phyloP scores from a whole-genome alignment of 768 basidiomycete genomes.

The Phanerochaete carnosa region DNA sequence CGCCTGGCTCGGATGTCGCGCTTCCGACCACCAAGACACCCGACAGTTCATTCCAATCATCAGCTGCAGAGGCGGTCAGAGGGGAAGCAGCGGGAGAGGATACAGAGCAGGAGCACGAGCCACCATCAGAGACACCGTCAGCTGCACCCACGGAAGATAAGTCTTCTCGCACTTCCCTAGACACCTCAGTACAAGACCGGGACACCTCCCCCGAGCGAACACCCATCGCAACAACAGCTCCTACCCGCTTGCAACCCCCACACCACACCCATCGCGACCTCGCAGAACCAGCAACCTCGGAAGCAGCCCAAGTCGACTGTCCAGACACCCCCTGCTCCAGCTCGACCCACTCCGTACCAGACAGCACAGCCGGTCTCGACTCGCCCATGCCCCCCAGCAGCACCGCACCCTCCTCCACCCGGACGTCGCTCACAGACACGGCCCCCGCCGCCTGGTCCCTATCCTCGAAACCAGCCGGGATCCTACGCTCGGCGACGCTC shows the following conservation, averaged over 20 bases:
- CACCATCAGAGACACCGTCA: background rate
- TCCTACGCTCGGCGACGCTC: background rate
- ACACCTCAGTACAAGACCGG: background rate
- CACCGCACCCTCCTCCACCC: constrained; percentile 5
- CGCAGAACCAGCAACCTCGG: background rate
- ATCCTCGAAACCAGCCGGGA: background rate
- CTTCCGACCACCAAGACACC: background rate
- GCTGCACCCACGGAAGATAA: background rate
- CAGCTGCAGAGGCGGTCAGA: background rate
- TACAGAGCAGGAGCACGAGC: background rate
- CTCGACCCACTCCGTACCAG: background rate
- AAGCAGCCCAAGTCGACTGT: background rate
- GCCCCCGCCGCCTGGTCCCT: background rate
- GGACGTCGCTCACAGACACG: constrained; percentile 5
- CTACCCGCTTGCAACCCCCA: background rate
- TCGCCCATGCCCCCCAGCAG: background rate
- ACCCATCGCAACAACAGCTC: background rate
- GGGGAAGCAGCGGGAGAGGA: background rate
- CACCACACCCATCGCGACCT: background rate
- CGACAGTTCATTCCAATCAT: background rate
- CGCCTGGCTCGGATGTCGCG: background rate
- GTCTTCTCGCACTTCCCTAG: background rate
- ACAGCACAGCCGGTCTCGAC: constrained; percentile 2
- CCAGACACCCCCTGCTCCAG: background rate
- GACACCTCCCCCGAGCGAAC: background rate